A percentile compares a stretch with the other conserved stretches of the same genome.
These are phyloP conservation scores for Lyophyllum decastes DNA, from an alignment of 768 basidiomycete genomes.

Conservation along the genomic window DNA sequence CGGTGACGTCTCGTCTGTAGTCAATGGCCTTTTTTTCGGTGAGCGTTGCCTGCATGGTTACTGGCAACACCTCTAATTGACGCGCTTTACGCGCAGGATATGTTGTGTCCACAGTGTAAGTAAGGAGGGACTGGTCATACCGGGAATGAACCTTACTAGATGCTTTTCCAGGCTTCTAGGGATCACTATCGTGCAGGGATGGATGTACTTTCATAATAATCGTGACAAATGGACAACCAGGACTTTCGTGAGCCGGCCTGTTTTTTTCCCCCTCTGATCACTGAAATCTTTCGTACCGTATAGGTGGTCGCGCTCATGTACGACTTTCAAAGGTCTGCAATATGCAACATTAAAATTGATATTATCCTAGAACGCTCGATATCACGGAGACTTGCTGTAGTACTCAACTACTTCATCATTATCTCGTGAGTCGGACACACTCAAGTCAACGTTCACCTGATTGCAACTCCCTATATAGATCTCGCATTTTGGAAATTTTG, in stretches of 20 bases:
- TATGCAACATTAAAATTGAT: neutral
- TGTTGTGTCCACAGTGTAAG: slow-evolving; percentile 11
- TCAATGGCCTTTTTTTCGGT: neutral
- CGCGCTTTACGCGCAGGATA: neutral
- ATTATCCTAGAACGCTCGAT: slow-evolving; percentile 7
- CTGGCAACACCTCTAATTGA: neutral
- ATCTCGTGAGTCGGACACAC: slow-evolving; percentile 6
- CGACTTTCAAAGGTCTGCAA: neutral
- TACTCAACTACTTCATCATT: slow-evolving; percentile 12
- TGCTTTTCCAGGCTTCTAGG: slow-evolving; percentile 7
- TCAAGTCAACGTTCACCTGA: neutral
- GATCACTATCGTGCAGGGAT: slow-evolving; percentile 11
- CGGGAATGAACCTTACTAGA: neutral
- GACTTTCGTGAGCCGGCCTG: slow-evolving; percentile 4
- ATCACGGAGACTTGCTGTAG: slow-evolving; percentile 16
- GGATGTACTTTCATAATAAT: slow-evolving; percentile 15
- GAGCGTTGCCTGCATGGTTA: neutral
- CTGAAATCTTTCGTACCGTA: neutral
- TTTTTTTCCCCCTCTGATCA: neutral
- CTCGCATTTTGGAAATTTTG: slow-evolving; percentile 2
- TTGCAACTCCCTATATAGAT: neutral
- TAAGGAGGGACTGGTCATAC: neutral
- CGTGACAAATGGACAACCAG: slow-evolving; percentile 9
- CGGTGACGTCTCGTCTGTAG: neutral
- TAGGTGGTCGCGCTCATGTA: slow-evolving; percentile 13